Conservation (phyloP, 441 rosid species). For the Pelargonium australe region DNA sequence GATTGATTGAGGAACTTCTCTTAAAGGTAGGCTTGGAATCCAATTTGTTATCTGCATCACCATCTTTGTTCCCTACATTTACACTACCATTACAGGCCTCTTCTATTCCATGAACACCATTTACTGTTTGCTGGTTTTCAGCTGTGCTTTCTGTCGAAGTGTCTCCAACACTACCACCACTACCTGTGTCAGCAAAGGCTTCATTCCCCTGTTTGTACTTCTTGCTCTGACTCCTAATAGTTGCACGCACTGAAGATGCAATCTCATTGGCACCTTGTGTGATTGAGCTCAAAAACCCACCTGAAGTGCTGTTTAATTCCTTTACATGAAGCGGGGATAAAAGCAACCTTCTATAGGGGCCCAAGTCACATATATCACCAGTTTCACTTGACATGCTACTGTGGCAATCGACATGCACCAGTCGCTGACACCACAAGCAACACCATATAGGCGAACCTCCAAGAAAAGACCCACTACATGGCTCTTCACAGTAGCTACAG, state of each 20-base stretch:
- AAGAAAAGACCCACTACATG: conserved; percentile 82
- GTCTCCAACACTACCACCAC: conserved; percentile 47
- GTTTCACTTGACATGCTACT: conserved; percentile 61
- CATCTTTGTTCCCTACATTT: conserved; percentile 33
- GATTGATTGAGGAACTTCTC: conserved; percentile 60
- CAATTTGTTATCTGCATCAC: conserved; percentile 34
- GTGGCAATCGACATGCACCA: conserved; percentile 93
- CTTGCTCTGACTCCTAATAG: conserved; percentile 81
- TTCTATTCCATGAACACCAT: conserved; percentile 40
- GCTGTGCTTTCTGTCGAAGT: conserved; percentile 53
- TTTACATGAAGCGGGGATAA: conserved; percentile 80
- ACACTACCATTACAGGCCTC: conserved; percentile 44
- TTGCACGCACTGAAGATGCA: conserved; percentile 90
- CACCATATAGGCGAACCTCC: conserved; percentile 99
- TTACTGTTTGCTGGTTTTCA: conserved; percentile 36
- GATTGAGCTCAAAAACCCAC: conserved; percentile 82
- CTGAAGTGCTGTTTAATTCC: conserved; percentile 52
- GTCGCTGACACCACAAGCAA: conserved; percentile 97
- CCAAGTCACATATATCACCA: conserved; percentile 83
- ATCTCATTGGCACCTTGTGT: conserved; percentile 94
- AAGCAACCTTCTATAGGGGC: conserved; percentile 69
- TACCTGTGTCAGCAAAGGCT: conserved; percentile 46
- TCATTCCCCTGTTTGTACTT: conserved; percentile 62
- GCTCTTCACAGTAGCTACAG: conserved; percentile 89
- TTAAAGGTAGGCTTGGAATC: conserved; percentile 49